A percentile compares a stretch with the other conserved stretches of the same genome.
phyloP scores from a whole-genome alignment of 2,329 filamentous ascomycete genomes.

The Teratosphaeria epicoccoides region DNA sequence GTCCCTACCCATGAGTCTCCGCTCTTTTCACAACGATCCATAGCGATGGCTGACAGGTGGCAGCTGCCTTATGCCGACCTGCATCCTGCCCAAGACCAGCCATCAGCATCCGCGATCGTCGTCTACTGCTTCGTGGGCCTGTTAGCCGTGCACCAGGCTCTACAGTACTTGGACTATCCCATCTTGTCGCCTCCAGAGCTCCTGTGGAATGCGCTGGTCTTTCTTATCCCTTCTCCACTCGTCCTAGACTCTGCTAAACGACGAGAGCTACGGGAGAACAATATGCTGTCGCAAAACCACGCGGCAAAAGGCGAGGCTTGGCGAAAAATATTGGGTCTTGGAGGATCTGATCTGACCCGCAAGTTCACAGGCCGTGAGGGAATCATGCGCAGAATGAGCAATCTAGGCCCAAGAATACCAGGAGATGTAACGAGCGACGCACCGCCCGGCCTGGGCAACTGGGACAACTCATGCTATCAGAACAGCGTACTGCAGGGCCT shows the following conservation, averaged over 20 bases:
- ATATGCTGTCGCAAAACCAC: constrained; percentile 23
- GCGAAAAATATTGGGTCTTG: constrained; percentile 29
- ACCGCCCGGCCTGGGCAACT: constrained; percentile 66
- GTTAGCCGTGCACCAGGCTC: constrained; percentile 23
- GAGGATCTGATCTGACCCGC: constrained; percentile 27
- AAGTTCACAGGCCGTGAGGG: constrained; percentile 27
- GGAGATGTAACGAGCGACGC: constrained; percentile 18
- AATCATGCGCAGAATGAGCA: constrained; percentile 21
- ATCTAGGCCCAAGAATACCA: constrained; percentile 9
- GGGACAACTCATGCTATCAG: constrained; percentile 94
- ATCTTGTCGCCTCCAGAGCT: constrained; percentile 37
- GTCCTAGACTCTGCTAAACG: constrained; percentile 45
- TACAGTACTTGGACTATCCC: constrained; percentile 21
- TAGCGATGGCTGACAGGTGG: constrained; percentile 15
- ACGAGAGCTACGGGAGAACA: constrained; percentile 19
- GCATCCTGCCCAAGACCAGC: neutral
- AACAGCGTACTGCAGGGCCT: constrained; percentile 73
- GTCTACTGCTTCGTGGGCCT: constrained; percentile 18
- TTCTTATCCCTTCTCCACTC: constrained; percentile 45
- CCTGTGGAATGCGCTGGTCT: constrained; percentile 52
- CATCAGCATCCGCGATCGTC: constrained; percentile 9
- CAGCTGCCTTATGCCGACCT: constrained; percentile 10
- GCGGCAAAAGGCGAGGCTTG: constrained; percentile 30
- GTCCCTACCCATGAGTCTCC: neutral
- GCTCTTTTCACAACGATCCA: neutral